phyloP scores from a whole-genome alignment of 2,329 filamentous ascomycete species.

The Penicillium sp. region DNA sequence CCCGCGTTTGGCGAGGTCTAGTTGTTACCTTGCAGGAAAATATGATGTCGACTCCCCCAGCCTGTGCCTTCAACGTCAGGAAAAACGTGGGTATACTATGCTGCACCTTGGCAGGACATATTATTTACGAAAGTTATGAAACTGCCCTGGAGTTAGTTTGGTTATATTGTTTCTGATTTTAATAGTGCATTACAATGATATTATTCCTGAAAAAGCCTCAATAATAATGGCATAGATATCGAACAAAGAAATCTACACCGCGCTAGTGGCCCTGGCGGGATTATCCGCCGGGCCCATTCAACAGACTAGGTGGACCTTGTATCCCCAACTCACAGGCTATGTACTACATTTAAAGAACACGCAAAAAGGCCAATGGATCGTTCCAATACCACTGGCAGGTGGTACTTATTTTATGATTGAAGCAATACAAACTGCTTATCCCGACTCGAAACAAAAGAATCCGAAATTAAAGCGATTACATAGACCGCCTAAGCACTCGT shows the following conservation, averaged over 20 bases:
- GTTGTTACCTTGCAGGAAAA: background rate
- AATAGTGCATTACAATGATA: background rate
- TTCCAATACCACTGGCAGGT: too few species aligned
- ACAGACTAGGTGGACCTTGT: background rate
- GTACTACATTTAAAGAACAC: background rate
- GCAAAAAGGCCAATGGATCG: background rate
- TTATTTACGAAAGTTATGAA: background rate
- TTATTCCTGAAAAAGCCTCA: background rate
- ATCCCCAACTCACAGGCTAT: background rate
- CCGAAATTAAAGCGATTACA: background rate
- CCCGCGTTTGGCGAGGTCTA: too few species aligned
- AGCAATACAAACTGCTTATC: background rate
- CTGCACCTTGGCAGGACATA: background rate
- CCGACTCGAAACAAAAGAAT: background rate
- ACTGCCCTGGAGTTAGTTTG: background rate
- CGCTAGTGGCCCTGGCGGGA: background rate
- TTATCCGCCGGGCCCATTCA: constrained; percentile 1
- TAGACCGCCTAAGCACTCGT: constrained; percentile 2
- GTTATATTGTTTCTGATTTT: background rate
- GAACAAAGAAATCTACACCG: background rate
- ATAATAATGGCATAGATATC: background rate
- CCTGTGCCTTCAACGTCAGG: background rate
- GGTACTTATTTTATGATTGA: background rate
- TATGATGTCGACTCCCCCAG: background rate
- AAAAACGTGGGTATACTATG: background rate